Conservation (phyloP, 805 yeast genomes). For the Pichia rugopelliculosa region DNA sequence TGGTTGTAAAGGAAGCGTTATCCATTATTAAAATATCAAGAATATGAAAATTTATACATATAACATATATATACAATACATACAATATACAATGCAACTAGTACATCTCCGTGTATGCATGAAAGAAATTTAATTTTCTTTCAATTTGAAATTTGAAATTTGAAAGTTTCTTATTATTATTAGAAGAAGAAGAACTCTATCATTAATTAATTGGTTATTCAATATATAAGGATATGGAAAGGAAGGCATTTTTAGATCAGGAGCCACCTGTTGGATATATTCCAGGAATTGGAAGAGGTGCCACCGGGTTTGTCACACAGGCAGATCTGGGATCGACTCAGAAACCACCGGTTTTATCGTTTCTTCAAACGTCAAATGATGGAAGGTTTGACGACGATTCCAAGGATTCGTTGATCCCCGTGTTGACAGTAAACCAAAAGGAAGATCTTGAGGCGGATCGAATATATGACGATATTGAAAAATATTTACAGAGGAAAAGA, state of each 20-base stretch:
- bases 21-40: too few relatives aligned
- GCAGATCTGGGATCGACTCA: conserved; percentile 59
- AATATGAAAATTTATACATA: too few relatives aligned
- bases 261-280: conserved; percentile 85
- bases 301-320: conserved; percentile 83
- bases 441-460: conserved; percentile 75
- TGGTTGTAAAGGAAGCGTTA: too few relatives aligned
- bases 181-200: too few relatives aligned
- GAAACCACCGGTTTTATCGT: conserved; percentile 25
- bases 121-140: too few relatives aligned
- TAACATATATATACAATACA: too few relatives aligned
- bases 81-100: too few relatives aligned
- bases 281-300: conserved; percentile 94
- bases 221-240: too few relatives aligned
- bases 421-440: conserved; percentile 18
- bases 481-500: conserved; percentile 29
- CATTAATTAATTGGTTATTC: too few relatives aligned
- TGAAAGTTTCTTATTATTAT: too few relatives aligned
- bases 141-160: too few relatives aligned
- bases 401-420: background rate
- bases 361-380: conserved; percentile 10
- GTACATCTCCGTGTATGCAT: too few relatives aligned
- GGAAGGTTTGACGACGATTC: conserved; percentile 28
- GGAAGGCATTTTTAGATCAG: conserved; percentile 66
- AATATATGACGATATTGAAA: conserved; percentile 62